phyloP scores from a whole-genome alignment of 2,329 filamentous ascomycete genomes.

The Aphanoascus verrucosus region DNA sequence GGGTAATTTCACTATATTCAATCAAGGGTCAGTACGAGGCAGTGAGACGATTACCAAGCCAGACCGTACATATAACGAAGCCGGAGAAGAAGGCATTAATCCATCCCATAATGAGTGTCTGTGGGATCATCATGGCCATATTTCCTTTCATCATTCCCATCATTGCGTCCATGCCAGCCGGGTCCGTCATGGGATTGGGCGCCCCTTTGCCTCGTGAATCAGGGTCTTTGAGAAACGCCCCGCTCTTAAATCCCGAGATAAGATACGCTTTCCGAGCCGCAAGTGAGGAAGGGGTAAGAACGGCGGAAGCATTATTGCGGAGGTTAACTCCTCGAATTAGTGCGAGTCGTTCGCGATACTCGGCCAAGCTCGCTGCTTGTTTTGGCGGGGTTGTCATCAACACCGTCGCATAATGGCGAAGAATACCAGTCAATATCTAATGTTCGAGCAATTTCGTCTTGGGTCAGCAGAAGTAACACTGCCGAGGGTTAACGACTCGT shows the following conservation, averaged over 20 bases:
- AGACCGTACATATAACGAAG: conserved; percentile 77
- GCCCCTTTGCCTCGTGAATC: conserved; percentile 76
- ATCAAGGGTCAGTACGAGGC: conserved; percentile 1
- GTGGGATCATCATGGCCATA: conserved; percentile 99
- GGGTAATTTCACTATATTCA: conserved; percentile 68
- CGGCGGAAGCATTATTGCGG: conserved; percentile 69
- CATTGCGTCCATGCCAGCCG: conserved; percentile 97
- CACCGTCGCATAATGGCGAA: conserved; percentile 93
- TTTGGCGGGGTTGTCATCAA: conserved; percentile 79
- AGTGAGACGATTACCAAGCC: background rate
- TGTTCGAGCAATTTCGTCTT: background rate
- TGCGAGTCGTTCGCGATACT: conserved; percentile 67
- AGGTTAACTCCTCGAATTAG: conserved; percentile 76
- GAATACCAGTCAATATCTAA: conserved; percentile 80
- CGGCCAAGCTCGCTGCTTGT: conserved; percentile 51
- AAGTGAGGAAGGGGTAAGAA: conserved; percentile 68
- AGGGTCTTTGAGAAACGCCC: conserved; percentile 80
- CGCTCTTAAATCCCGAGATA: conserved; percentile 69
- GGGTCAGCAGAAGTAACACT: background rate
- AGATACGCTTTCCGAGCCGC: conserved; percentile 69
- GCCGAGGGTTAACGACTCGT: conserved; percentile 16
- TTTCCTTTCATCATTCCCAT: conserved; percentile 99
- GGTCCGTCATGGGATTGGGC: conserved; percentile 89
- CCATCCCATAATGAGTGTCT: conserved; percentile 99
- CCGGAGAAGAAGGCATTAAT: conserved; percentile 99